Base-by-base conservation (phyloP, 352 stramenopile species). In the Phytophthora cajani region DNA sequence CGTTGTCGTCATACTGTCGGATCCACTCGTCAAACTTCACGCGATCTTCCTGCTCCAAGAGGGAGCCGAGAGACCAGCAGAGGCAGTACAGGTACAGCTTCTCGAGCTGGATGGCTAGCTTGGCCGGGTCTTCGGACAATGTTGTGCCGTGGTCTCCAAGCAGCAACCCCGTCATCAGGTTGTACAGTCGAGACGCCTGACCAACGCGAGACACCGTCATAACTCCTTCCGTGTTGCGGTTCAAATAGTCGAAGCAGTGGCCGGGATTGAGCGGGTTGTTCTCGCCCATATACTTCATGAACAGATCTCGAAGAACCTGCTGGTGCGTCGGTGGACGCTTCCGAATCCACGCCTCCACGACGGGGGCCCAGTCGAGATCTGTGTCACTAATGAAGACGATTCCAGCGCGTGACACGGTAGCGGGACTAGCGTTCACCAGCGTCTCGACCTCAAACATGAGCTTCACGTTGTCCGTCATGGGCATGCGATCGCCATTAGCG, bases 361-460 rank as follows among this genome's bases (percentile, higher is more conserved):
- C 94, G 21, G 97, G 97, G 5, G 90, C 90, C 97, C 97, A 99
- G 57, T 99, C 98, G 19, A 99, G 82, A 74, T 99, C 96, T 0
- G 95, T 99, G 42, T 99, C 97, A 64, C 96, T 98, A 42, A 99
- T 98, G 77, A 98, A 99, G 46, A 99, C 98, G 55, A 99, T 99
- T 61, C 97, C 97, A 30, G 95, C 96, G 40, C 97, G 94, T 23
- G 93, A 99, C 12, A 99, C 97, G 2, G 97, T 99, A 6, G 97
- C 97, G 3, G 97, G 97, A 79, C 93, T 99, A 16, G 97, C 97
- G 75, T 99, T 99, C 32, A 98, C 95, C 36, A 99, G 77, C 11
- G 95, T 99, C 71, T 99, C 97, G 25, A 99, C 96, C 78, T 99
- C 96, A 79, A 99, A 99, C 93, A 98, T 98, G 32, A 98, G 80